These are phyloP conservation scores for Ehretia macrophylla DNA, from an alignment of 257 asterid genomes.

Conservation along the genomic window DNA sequence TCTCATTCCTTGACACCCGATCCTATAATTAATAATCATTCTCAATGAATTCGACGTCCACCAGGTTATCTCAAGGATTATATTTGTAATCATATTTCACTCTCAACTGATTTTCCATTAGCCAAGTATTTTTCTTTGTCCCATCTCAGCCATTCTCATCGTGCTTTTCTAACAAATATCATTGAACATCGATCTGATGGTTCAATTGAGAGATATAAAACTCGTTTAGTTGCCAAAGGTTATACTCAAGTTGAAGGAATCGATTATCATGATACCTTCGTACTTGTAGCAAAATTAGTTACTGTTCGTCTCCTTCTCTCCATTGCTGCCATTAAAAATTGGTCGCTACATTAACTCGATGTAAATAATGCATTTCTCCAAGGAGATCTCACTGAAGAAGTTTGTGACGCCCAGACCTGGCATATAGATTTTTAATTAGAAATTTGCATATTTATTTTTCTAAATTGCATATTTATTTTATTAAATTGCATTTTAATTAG, in stretches of 20 bases:
- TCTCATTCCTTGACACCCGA: too few relatives aligned
- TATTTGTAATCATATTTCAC: not conserved
- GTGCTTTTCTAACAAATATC: not conserved
- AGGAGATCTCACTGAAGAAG: slow-evolving; percentile 1
- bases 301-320: too few relatives aligned
- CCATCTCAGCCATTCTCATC: not conserved
- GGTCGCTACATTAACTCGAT: not conserved
- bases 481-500: too few relatives aligned
- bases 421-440: too few relatives aligned
- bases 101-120: not conserved
- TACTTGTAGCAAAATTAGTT: too few relatives aligned
- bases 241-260: too few relatives aligned
- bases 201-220: not conserved
- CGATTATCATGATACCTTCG: too few relatives aligned
- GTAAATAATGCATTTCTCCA: not conserved
- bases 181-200: not conserved
- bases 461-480: too few relatives aligned
- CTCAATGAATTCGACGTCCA: not conserved
- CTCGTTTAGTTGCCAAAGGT: too few relatives aligned
- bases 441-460: too few relatives aligned
- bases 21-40: not conserved
- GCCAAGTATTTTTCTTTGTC: not conserved
- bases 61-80: not conserved
- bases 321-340: not conserved
- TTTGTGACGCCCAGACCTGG: too few relatives aligned